Evolutionary conservation across 164 flowering plant species (phyloP).

Genomic region (Brasenia schreberi): DNA sequence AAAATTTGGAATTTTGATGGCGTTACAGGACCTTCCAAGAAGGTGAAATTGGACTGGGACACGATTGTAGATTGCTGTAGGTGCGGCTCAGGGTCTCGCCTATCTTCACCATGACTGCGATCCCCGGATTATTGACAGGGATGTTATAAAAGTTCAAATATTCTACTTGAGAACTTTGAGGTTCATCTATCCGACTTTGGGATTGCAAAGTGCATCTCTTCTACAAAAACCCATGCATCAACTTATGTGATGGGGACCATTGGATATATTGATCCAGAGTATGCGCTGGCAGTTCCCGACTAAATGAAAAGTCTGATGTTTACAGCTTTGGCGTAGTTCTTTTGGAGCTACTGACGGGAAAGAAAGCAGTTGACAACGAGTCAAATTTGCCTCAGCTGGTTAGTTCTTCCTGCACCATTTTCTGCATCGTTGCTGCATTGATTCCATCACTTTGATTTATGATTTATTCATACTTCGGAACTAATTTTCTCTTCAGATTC

Average conservation of each 20-base stretch:
- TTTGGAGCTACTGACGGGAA: constrained; percentile 85
- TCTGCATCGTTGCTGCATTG: not conserved
- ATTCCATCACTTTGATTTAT: not conserved
- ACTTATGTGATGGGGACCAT: constrained; percentile 87
- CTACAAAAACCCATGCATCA: constrained; percentile 70
- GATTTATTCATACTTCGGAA: not conserved
- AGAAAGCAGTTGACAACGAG: constrained; percentile 82
- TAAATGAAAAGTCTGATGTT: constrained; percentile 85
- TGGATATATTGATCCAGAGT: constrained; percentile 95
- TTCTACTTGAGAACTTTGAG: constrained; percentile 71
- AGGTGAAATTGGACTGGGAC: constrained; percentile 91
- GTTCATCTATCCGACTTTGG: constrained; percentile 96
- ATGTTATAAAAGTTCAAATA: constrained; percentile 86
- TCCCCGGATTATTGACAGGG: constrained; percentile 78
- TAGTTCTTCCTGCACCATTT: constrained; percentile 1
- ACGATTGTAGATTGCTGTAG: constrained; percentile 74
- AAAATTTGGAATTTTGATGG: not conserved
- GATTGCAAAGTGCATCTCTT: constrained; percentile 63
- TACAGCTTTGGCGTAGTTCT: constrained; percentile 96
- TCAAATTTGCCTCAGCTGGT: constrained; percentile 90
- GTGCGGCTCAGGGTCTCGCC: constrained; percentile 89
- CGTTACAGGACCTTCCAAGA: constrained; percentile 50
- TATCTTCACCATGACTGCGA: constrained; percentile 94
- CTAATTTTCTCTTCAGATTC: constrained; percentile 31
- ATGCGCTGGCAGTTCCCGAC: constrained; percentile 88